Evolutionary conservation across 495 filamentous ascomycete species (phyloP), one percentile per base, ranked within the genome.

Genomic region (Annulohypoxylon maeteangense): DNA sequence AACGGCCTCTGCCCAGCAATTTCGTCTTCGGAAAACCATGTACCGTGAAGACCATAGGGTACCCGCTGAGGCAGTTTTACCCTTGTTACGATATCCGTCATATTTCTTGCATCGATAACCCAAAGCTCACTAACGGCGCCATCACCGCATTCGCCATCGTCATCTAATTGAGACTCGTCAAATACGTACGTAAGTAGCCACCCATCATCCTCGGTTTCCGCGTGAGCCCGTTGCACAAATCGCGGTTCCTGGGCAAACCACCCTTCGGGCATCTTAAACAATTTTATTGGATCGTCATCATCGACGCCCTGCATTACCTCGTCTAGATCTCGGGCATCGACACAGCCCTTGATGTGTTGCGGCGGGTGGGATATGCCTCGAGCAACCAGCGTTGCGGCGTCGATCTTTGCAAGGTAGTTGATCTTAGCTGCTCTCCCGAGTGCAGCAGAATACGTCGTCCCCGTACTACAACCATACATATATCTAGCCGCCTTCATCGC

Each of bases 31-130:
- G 78, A 72, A 65, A 91, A 90, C 89, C 89, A 91, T 50, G 81
- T 82, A 7, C 89, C 88, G 79, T 91, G 89, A 60, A 91, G 75
- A 0, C 89, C 89, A 71, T 90, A 90, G 18, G 89, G 89, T 4
- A 91, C 89, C 27, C 88, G 74, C 75, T 90, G 88, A 16, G 89
- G 88, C 50, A 91, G 75, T 31, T 74, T 67, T 34, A 91, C 80
- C 59, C 74, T 83, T 8, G 83, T 85, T 25, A 89, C 77, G 0
- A 91, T 81, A 6, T 86, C 80, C 47, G 65, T 80, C 87, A 91
- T 90, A 8, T 78, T 79, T 55, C 67, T 81, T 14, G 88, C 89
- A 71, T 90, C 83, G 55, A 91, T 82, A 31, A 91, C 79, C 89
- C 89, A 91, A n/a, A 91, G 78, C 78, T 91, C 88, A 20, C 83